Evolutionary conservation across 768 basidiomycete species (phyloP).

Genomic region (Lactarius vividus): DNA sequence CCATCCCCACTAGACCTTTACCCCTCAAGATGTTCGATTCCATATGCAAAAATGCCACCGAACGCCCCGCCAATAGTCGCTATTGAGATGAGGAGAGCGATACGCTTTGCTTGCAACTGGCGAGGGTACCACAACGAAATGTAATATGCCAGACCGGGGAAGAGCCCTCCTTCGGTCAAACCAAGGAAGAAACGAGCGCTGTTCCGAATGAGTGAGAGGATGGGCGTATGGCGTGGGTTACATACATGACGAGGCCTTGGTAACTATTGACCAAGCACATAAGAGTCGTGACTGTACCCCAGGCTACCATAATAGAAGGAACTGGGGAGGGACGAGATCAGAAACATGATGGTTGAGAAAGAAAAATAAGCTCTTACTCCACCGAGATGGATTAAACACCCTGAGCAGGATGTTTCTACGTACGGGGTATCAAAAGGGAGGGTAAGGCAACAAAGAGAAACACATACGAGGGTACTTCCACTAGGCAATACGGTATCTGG

Average conservation of each 20-base stretch:
- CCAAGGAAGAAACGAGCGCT: conserved; percentile 46
- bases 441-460: background rate
- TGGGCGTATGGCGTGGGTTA: conserved; percentile 5
- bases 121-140: conserved; percentile 61
- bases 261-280: conserved; percentile 40
- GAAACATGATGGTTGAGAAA: background rate
- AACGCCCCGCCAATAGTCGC: conserved; percentile 52
- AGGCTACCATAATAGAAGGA: conserved; percentile 39
- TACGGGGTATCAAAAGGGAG: background rate
- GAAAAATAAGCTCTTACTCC: conserved; percentile 32
- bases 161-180: conserved; percentile 45
- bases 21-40: conserved; percentile 47
- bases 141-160: conserved; percentile 42
- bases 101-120: conserved; percentile 53
- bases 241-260: conserved; percentile 36
- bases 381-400: conserved; percentile 38
- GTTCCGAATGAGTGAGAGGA: background rate
- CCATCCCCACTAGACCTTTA: conserved; percentile 19
- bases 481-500: conserved; percentile 39
- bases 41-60: conserved; percentile 50
- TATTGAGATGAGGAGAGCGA: conserved; percentile 63
- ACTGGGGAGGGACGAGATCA: conserved; percentile 34
- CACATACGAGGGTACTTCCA: conserved; percentile 41
- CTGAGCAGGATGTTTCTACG: conserved; percentile 40
- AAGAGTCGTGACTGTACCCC: conserved; percentile 41